Evolutionary conservation across 2,329 filamentous ascomycete genomes (phyloP).

Genomic region (Fusarium cyanostomum): DNA sequence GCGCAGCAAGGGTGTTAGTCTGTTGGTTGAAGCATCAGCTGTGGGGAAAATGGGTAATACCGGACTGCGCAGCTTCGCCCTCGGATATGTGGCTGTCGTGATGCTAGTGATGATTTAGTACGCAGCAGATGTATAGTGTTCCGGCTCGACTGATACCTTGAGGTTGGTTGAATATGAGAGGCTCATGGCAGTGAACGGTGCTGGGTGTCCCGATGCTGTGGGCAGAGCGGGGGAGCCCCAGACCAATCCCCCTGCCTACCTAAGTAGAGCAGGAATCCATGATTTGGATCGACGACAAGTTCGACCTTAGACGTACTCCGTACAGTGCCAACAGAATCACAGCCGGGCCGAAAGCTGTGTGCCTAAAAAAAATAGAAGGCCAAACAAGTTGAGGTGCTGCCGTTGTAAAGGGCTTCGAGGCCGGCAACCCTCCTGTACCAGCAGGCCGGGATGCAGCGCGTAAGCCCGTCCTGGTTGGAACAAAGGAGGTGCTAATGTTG

Average conservation of each 20-base stretch:
- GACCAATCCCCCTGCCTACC: conserved; percentile 18
- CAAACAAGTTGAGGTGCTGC: conserved; percentile 6
- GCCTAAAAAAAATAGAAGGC: conserved; percentile 1
- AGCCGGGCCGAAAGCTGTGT: conserved; percentile 5
- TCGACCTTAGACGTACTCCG: conserved; percentile 7
- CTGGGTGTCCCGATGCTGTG: conserved; percentile 25
- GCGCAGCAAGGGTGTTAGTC: conserved; percentile 1
- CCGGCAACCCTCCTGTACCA: conserved; percentile 27
- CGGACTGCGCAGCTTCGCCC: neutral
- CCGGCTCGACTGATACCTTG: neutral
- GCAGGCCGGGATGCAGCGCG: conserved; percentile 29
- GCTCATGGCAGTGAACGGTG: conserved; percentile 1
- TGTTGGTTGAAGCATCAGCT: neutral
- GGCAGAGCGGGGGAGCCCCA: conserved; percentile 21
- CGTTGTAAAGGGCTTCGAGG: conserved; percentile 14
- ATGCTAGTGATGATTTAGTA: neutral
- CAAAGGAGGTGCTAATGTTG: neutral
- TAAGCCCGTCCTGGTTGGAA: conserved; percentile 4
- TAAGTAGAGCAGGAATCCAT: conserved; percentile 4
- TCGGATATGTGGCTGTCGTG: neutral
- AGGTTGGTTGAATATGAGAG: conserved; percentile 3
- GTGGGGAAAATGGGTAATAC: neutral
- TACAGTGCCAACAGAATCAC: conserved; percentile 9
- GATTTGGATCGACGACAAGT: conserved; percentile 30
- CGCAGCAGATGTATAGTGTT: neutral